phyloP scores from a whole-genome alignment of 257 asterid species.

The Salvia hispanica region DNA sequence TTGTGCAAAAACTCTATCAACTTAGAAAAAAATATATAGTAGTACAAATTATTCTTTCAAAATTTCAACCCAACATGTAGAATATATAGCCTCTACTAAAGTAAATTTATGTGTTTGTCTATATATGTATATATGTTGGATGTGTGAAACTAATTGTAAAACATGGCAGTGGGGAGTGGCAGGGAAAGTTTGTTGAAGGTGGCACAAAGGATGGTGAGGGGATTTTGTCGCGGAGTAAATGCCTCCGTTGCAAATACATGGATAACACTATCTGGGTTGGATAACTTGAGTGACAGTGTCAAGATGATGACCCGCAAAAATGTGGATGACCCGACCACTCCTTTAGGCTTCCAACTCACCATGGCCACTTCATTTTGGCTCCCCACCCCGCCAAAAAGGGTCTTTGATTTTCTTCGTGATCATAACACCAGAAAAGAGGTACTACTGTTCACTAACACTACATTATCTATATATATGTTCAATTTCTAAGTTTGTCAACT shows the following conservation, averaged over 20 bases:
- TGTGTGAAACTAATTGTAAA: too few species aligned
- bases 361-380: conserved; percentile 54
- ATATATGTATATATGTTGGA: too few species aligned
- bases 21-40: too few species aligned
- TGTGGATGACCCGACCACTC: conserved; percentile 39
- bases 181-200: conserved; percentile 37
- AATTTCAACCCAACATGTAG: too few species aligned
- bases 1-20: too few species aligned
- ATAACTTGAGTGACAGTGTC: conserved; percentile 17
- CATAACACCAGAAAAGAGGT: conserved; percentile 39
- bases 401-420: conserved; percentile 42
- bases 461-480: neutral
- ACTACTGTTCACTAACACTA: neutral
- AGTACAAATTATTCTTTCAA: too few species aligned
- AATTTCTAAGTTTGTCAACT: neutral
- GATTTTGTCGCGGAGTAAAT: conserved; percentile 38
- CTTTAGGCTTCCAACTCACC: conserved; percentile 36
- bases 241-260: conserved; percentile 39
- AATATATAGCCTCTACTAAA: too few species aligned
- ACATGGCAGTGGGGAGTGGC: neutral
- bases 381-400: conserved; percentile 37
- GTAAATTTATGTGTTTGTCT: too few species aligned
- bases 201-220: conserved; percentile 44
- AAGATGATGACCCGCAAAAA: conserved; percentile 43
- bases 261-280: conserved; percentile 41